These are phyloP conservation scores for Euphrasia confusa DNA, from an alignment of 257 asterid species.

Conservation along the genomic window DNA sequence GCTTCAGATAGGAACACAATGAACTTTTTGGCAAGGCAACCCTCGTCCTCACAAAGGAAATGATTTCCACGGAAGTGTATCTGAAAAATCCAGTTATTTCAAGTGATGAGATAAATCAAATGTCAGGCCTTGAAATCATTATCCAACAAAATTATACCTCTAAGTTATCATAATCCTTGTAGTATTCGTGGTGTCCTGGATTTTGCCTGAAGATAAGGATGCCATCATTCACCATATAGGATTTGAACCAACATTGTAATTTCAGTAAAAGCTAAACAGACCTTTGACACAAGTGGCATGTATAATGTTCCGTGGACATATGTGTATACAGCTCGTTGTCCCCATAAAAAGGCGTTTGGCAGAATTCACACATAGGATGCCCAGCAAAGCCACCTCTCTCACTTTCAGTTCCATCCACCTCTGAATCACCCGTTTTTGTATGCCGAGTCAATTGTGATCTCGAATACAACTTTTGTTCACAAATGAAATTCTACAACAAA, in stretches of 20 bases:
- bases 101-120: constrained; percentile 12
- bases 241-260: constrained; percentile 12
- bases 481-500: constrained; percentile 64
- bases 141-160: constrained; percentile 49
- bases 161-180: constrained; percentile 80
- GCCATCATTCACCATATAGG: constrained; percentile 1
- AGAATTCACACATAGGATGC: constrained; percentile 90
- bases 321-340: constrained; percentile 87
- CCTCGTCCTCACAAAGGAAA: constrained; percentile 86
- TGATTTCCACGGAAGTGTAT: constrained; percentile 80
- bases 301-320: constrained; percentile 93
- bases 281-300: constrained; percentile 97
- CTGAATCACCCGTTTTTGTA: constrained; percentile 76
- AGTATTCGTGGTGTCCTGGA: constrained; percentile 93
- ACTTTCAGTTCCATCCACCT: constrained; percentile 98
- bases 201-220: constrained; percentile 62
- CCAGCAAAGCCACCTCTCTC: constrained; percentile 97
- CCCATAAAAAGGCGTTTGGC: constrained; percentile 83
- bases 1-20: constrained; percentile 72
- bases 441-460: constrained; percentile 84
- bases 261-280: constrained; percentile 21
- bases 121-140: constrained; percentile 17
- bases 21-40: constrained; percentile 85
- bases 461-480: constrained; percentile 90
- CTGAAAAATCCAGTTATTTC: constrained; percentile 38